Percentiles rank a stretch among this genome's conserved stretches.
Conservation (phyloP, 2,329 filamentous ascomycete genomes). For the Cordyceps pruinosa region DNA sequence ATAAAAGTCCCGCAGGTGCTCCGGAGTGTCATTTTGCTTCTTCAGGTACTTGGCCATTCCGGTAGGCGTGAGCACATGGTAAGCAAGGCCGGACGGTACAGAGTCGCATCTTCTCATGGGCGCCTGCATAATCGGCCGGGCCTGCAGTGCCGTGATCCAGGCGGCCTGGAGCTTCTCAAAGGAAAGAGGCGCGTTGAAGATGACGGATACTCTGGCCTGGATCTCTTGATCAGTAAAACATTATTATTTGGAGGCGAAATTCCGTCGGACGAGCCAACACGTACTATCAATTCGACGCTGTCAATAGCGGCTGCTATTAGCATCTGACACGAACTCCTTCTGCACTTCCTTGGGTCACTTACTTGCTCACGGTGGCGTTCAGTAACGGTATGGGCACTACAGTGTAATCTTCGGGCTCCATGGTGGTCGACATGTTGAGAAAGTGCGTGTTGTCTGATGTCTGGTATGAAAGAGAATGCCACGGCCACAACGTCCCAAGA, state of each 20-base stretch:
- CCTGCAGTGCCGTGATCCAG: not conserved
- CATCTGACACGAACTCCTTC: not conserved
- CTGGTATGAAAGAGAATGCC: not conserved
- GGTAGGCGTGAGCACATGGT: not conserved
- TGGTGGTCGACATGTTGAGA: not conserved
- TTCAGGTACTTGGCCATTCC: not conserved
- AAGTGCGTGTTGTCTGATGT: not conserved
- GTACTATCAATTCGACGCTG: conserved; percentile 3
- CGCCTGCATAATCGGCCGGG: not conserved
- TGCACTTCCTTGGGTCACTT: not conserved
- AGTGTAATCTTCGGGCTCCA: not conserved
- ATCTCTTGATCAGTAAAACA: not conserved
- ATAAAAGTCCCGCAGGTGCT: not conserved
- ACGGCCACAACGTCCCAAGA: not conserved
- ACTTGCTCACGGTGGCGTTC: not conserved
- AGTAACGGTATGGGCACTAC: not conserved
- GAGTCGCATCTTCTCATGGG: not conserved
- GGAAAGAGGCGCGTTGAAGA: not conserved
- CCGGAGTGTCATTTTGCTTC: not conserved
- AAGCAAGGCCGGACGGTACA: not conserved
- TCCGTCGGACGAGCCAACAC: not conserved
- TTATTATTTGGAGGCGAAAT: not conserved
- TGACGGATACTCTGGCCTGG: not conserved
- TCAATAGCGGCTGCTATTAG: not conserved
- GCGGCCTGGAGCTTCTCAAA: not conserved